Evolutionary conservation across 495 filamentous ascomycete genomes (phyloP), one percentile per base, ranked within the genome.

Genomic region (Letharia columbiana): DNA sequence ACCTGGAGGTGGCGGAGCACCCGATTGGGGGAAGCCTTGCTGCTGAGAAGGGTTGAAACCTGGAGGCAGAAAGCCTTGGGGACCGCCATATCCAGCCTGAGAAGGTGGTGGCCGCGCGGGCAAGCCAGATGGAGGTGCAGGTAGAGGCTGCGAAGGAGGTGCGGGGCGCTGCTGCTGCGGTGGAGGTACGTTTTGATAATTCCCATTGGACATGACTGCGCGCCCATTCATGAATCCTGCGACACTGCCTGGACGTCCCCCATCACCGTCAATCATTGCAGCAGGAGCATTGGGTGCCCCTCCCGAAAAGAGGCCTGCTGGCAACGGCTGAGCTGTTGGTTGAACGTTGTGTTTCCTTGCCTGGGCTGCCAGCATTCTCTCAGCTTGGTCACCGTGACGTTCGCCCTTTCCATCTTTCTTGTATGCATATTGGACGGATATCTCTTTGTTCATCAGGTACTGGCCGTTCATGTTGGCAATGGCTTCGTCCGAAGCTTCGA

Each of bases 361-460:
- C 74, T 96, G 91, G 50, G 89, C 87, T 56, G 94, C 95, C 61
- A 98, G 82, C 83, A 89, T 91, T 69, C 94, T 84, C 77, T 98
- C 94, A 42, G 95, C 94, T 72, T 92, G 81, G 72, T 98, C 94
- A 66, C 94, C 94, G 74, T 98, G 94, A 39, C 95, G 83, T 78
- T 98, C 94, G 67, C 93, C 92, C 77, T 96, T 96, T 54, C 95
- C 94, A 72, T 98, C 95, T 76, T 98, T 98, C 83, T 98, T 98
- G 81, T 96, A 98, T 50, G 94, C 94, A 76, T 98, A 98, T 74
- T 98, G 93, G 52, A 98, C 95, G 3, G 87, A 89, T 70, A 96
- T 86, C 72, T 94, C 87, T 77, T 96, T 96, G 79, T 96, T 96
- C 85, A 95, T 94, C 60, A 98, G 83, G 76, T 91, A 96, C 76